phyloP scores from a whole-genome alignment of 2,329 filamentous ascomycete species.

The Thelonectria olida region DNA sequence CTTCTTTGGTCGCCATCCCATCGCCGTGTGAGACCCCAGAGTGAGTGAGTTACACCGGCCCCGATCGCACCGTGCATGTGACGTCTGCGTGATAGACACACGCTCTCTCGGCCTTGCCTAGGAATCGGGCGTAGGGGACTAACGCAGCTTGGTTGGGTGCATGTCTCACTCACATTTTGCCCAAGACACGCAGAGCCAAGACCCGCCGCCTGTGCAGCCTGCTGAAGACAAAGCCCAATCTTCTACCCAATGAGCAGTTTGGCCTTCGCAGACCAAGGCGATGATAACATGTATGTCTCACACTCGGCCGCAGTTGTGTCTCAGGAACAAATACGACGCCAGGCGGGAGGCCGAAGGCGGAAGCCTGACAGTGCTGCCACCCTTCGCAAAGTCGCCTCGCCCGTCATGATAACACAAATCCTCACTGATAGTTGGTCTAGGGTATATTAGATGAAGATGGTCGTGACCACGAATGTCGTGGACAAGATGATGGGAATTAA shows the following conservation, averaged over 20 bases:
- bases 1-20: not conserved
- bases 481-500: conserved; percentile 17
- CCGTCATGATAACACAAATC: not conserved
- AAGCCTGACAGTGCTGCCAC: not conserved
- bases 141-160: conserved; percentile 4
- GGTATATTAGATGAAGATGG: not conserved
- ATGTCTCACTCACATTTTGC: conserved; percentile 22
- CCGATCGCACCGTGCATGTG: conserved; percentile 17
- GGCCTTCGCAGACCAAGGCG: not conserved
- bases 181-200: too few species aligned
- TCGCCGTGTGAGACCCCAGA: too few species aligned
- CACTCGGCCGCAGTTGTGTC: conserved; percentile 8
- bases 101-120: not conserved
- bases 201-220: too few species aligned
- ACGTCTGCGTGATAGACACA: conserved; percentile 4
- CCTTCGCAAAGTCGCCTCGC: conserved; percentile 4
- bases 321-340: conserved; percentile 21
- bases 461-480: not conserved
- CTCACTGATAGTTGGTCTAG: too few species aligned
- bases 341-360: not conserved
- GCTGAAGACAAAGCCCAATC: not conserved
- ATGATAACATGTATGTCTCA: conserved; percentile 16
- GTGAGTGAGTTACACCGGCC: too few species aligned
- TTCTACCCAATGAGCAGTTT: not conserved
- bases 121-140: conserved; percentile 8